Evolutionary conservation across 2,329 filamentous ascomycete genomes (phyloP).

Genomic region (Lachnellula suecica): DNA sequence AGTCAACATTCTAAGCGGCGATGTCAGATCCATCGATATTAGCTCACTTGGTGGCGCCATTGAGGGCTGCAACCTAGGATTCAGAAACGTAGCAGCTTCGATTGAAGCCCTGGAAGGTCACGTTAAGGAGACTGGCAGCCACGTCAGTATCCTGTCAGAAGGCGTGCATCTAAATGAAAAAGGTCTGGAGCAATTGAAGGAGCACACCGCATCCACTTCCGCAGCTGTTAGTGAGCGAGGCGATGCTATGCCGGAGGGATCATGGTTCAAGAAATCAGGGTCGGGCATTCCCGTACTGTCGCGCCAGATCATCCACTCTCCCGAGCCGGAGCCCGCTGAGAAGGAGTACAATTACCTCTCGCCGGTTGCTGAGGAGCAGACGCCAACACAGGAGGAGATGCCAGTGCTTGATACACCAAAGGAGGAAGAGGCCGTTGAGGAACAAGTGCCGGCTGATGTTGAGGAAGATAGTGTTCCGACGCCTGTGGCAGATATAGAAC

Average conservation of each 20-base stretch:
- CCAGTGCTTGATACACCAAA: not conserved
- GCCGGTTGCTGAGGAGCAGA: conserved; percentile 9
- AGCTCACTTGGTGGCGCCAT: conserved; percentile 8
- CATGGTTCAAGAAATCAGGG: conserved; percentile 14
- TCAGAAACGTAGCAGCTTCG: conserved; percentile 14
- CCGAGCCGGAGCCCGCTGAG: not conserved
- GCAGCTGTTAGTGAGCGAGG: not conserved
- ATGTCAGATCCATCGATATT: conserved; percentile 14
- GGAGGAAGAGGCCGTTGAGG: not conserved
- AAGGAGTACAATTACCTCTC: conserved; percentile 7
- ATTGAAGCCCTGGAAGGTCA: conserved; percentile 7
- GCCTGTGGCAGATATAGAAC: too few relatives aligned
- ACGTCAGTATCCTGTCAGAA: conserved; percentile 6
- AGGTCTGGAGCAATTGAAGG: conserved; percentile 15
- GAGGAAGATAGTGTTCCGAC: too few relatives aligned
- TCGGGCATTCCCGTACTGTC: not conserved
- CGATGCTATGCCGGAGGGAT: conserved; percentile 4
- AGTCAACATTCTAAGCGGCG: conserved; percentile 10
- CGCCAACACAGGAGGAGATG: not conserved
- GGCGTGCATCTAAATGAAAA: conserved; percentile 20
- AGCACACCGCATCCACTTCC: not conserved
- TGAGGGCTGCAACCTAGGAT: not conserved
- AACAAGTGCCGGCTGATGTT: not conserved
- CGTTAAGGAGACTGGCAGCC: not conserved
- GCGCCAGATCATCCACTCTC: not conserved